Evolutionary conservation across 139 green algal genomes (phyloP).

Genomic region (Chara braunii): DNA sequence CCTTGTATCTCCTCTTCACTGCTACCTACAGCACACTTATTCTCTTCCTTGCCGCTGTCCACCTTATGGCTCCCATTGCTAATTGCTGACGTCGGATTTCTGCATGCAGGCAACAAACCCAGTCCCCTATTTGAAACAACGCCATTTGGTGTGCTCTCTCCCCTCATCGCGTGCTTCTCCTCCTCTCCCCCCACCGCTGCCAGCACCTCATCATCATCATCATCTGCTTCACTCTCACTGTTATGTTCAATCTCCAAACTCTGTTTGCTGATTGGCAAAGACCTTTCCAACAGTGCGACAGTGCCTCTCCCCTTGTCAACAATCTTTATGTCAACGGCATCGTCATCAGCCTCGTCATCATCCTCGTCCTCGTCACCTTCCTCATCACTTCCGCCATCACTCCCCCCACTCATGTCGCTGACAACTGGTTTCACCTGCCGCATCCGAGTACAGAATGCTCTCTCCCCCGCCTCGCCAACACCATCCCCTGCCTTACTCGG

Average conservation of each 20-base stretch:
- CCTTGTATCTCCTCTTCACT: neutral
- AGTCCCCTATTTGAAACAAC: too few relatives aligned
- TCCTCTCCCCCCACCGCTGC: neutral
- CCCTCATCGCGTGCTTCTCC: too few relatives aligned
- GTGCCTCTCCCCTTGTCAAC: slow-evolving; percentile 7
- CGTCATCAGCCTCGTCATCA: slow-evolving; percentile 9
- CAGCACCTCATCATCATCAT: neutral
- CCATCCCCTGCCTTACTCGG: neutral
- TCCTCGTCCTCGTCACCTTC: slow-evolving; percentile 20
- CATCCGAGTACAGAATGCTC: neutral
- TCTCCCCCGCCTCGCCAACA: neutral
- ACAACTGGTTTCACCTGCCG: neutral
- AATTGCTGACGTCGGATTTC: neutral
- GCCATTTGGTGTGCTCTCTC: too few relatives aligned
- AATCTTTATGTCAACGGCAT: slow-evolving; percentile 11
- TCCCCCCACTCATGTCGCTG: slow-evolving; percentile 9
- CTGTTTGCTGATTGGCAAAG: neutral
- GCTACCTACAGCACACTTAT: neutral
- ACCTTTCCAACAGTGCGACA: neutral
- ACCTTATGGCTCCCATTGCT: neutral
- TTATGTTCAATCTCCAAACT: neutral
- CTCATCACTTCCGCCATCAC: slow-evolving; percentile 5
- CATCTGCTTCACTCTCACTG: neutral
- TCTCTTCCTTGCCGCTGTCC: neutral
- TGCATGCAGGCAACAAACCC: too few relatives aligned